Conservation (phyloP, 768 basidiomycete species). For the Russula earlei region DNA sequence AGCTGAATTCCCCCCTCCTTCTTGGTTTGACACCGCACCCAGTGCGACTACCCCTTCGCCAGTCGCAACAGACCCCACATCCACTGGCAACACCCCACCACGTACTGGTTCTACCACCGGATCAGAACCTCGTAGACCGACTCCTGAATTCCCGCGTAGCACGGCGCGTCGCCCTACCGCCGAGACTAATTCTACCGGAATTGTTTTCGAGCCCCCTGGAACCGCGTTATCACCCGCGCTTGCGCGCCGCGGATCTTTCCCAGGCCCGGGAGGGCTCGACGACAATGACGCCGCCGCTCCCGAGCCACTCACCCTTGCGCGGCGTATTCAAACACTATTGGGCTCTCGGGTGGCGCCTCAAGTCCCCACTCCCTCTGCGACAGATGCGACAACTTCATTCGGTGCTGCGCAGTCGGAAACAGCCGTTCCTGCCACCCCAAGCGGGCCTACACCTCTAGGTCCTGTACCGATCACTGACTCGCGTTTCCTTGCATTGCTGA, state of each 20-base stretch:
- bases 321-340: slow-evolving; percentile 44
- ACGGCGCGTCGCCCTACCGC: neutral
- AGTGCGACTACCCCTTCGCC: neutral
- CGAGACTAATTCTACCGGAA: neutral
- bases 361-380: slow-evolving; percentile 17
- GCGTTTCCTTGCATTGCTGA: slow-evolving; percentile 40
- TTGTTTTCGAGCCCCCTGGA: neutral
- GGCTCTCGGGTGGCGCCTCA: slow-evolving; percentile 29
- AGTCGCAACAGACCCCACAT: neutral
- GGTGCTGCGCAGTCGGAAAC: slow-evolving; percentile 12
- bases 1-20: slow-evolving; percentile 18
- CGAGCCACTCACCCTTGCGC: slow-evolving; percentile 39
- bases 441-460: slow-evolving; percentile 24
- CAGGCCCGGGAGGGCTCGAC: neutral
- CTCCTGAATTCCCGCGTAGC: neutral
- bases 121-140: neutral
- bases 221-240: neutral
- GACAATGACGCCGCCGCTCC: slow-evolving; percentile 20
- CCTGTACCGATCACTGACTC: slow-evolving; percentile 36
- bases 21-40: slow-evolving; percentile 7
- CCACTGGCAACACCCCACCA: neutral
- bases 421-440: slow-evolving; percentile 9
- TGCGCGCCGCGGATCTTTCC: neutral
- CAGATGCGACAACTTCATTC: slow-evolving; percentile 14
- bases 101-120: neutral